These are phyloP conservation scores for Fraxinus xanthoxyloides DNA, from an alignment of 305 asterid species.

Conservation along the genomic window DNA sequence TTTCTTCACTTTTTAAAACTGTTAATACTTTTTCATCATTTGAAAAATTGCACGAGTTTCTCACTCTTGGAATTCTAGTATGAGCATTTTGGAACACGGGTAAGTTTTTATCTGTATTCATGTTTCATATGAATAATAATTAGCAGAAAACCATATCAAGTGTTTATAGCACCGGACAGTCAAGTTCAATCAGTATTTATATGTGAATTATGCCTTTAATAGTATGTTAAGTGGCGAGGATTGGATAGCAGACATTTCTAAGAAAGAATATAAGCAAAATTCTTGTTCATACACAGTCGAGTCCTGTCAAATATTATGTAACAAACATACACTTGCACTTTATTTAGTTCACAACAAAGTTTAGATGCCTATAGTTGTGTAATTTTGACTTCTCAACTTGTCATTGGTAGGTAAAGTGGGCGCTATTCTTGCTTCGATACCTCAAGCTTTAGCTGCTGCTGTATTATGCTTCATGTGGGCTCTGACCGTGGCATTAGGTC, in stretches of 20 bases:
- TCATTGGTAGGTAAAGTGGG: conserved; percentile 79
- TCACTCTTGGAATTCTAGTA: not conserved
- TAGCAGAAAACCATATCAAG: not conserved
- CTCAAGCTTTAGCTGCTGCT: conserved; percentile 94
- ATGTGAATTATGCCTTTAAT: not conserved
- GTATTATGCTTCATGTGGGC: conserved; percentile 92
- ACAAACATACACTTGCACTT: not conserved
- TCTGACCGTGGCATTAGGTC: conserved; percentile 71
- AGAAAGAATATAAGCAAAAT: no score
- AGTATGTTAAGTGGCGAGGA: not conserved
- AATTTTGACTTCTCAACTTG: conserved; percentile 11
- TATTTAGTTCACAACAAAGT: not conserved
- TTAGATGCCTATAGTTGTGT: not conserved
- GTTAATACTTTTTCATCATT: not conserved
- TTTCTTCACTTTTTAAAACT: not conserved
- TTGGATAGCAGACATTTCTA: not conserved
- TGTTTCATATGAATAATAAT: not conserved
- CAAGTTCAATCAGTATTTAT: not conserved
- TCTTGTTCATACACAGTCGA: no score
- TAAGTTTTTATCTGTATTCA: not conserved
- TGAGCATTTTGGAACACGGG: not conserved
- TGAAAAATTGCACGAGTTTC: not conserved
- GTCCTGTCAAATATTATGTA: not conserved
- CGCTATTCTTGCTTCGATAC: conserved; percentile 94
- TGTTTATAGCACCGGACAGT: not conserved